Percentiles rank a stretch among this genome's conserved stretches.
Evolutionary conservation across 768 basidiomycete species (phyloP).

Genomic region (Pleurotus tuoliensis): DNA sequence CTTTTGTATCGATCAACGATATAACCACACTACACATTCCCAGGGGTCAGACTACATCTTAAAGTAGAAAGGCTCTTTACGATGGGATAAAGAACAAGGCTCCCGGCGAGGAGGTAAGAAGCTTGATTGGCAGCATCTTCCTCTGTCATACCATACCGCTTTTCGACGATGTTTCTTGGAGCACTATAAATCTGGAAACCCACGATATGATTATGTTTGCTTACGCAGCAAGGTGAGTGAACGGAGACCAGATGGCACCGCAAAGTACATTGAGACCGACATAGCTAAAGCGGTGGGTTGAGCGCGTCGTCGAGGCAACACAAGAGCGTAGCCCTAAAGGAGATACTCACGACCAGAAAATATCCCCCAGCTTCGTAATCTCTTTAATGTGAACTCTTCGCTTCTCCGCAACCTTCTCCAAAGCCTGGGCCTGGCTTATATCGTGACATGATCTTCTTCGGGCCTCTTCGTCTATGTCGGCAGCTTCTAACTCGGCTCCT

Average conservation of each 20-base stretch:
- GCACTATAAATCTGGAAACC: constrained; percentile 4
- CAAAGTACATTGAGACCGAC: constrained; percentile 74
- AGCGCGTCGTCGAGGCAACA: constrained; percentile 8
- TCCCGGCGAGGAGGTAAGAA: constrained; percentile 69
- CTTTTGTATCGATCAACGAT: constrained; percentile 57
- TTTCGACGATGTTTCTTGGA: constrained; percentile 67
- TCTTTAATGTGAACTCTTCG: constrained; percentile 56
- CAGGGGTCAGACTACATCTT: constrained; percentile 3
- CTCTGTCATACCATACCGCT: constrained; percentile 59
- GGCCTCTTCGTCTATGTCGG: constrained; percentile 57
- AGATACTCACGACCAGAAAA: constrained; percentile 68
- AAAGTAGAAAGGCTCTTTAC: constrained; percentile 32
- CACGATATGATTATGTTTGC: constrained; percentile 16
- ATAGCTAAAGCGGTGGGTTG: constrained; percentile 40
- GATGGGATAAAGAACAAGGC: constrained; percentile 64
- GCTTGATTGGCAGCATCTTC: constrained; percentile 57
- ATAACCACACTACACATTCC: constrained; percentile 50
- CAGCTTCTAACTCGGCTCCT: constrained; percentile 60
- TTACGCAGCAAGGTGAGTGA: constrained; percentile 72
- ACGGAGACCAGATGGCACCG: constrained; percentile 75
- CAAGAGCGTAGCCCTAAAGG: neutral
- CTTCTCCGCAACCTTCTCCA: constrained; percentile 65
- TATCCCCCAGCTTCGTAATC: constrained; percentile 64
- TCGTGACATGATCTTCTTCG: constrained; percentile 37
- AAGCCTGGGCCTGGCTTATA: constrained; percentile 55